Evolutionary conservation across 2,329 filamentous ascomycete species (phyloP).

Genomic region (Trichoderma harzianum): DNA sequence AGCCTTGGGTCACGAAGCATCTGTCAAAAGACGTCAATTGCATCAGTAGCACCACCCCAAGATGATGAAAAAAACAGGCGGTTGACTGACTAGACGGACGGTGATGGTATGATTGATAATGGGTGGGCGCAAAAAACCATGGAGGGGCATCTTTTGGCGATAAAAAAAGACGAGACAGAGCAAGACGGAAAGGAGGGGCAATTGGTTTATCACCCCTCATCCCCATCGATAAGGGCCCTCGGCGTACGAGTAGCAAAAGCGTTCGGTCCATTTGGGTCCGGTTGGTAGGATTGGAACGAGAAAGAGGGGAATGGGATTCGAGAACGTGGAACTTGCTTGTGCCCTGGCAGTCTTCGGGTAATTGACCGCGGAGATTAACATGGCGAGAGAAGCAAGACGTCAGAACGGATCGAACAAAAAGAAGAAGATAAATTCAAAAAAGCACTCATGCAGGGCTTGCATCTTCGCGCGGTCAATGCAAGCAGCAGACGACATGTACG

Average conservation of each 20-base stretch:
- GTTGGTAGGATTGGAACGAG: background rate
- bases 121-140: background rate
- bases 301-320: background rate
- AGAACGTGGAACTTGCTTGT: background rate
- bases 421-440: background rate
- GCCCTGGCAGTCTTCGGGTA: background rate
- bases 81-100: background rate
- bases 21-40: background rate
- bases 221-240: conserved; percentile 13
- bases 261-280: conserved; percentile 1
- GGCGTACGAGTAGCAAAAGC: background rate
- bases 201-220: conserved; percentile 19
- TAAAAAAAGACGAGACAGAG: background rate
- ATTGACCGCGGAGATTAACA: background rate
- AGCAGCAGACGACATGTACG: conserved; percentile 12
- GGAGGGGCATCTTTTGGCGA: conserved; percentile 6
- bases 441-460: background rate
- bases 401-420: background rate
- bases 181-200: conserved; percentile 12
- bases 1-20: background rate
- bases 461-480: background rate
- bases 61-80: background rate
- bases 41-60: background rate
- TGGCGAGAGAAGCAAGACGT: background rate
- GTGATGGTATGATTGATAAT: background rate